These are phyloP conservation scores for Geotrichum reessii DNA, from an alignment of 1,139 yeast species.

Conservation along the genomic window DNA sequence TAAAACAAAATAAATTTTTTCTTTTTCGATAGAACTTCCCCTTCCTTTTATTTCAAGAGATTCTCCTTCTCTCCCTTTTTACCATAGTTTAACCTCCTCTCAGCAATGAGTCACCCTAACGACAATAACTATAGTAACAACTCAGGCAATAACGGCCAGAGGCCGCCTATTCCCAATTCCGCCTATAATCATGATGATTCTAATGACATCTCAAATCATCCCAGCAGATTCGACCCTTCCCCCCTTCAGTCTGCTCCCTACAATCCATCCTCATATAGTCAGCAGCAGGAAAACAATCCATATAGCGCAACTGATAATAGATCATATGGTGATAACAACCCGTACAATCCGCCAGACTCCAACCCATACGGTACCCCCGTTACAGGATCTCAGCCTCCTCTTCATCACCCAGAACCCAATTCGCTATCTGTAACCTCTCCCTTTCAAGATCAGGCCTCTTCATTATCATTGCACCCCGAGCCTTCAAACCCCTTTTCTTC, in stretches of 20 bases:
- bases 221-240: neutral
- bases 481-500: slow-evolving; percentile 8
- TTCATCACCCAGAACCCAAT: neutral
- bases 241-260: neutral
- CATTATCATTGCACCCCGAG: neutral
- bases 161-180: neutral
- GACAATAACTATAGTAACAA: neutral
- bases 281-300: no score
- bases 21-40: neutral
- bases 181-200: neutral
- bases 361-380: neutral
- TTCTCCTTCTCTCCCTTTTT: neutral
- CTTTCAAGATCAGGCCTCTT: neutral
- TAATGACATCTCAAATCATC: neutral
- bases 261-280: neutral
- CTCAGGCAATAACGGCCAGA: neutral
- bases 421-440: neutral
- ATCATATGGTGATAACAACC: neutral
- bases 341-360: neutral
- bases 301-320: no score
- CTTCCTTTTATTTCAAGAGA: neutral
- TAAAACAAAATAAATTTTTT: no score
- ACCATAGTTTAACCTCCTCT: neutral
- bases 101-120: slow-evolving; percentile 4
- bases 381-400: neutral